phyloP scores from a whole-genome alignment of 2,329 filamentous ascomycete species.

The Colletotrichum gigasporum region DNA sequence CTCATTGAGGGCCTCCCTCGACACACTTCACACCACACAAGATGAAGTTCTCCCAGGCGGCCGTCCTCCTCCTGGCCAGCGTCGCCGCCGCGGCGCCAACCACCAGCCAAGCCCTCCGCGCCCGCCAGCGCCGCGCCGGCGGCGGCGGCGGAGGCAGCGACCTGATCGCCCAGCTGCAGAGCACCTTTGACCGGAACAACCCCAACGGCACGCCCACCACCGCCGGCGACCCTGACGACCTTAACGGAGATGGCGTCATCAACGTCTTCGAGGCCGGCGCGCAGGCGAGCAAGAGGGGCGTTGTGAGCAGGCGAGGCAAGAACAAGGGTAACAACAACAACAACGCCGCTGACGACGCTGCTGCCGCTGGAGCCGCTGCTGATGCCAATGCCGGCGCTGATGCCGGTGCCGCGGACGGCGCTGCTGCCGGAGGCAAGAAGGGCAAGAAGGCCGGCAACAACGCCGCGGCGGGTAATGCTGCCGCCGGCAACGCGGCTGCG shows the following conservation, averaged over 20 bases:
- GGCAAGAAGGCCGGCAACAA: neutral
- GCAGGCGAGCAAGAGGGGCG: slow-evolving; percentile 6
- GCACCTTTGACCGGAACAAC: slow-evolving; percentile 7
- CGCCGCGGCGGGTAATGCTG: neutral
- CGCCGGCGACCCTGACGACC: neutral
- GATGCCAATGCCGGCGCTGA: no score
- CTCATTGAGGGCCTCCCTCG: neutral
- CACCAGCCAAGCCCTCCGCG: neutral
- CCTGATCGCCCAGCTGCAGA: slow-evolving; percentile 12
- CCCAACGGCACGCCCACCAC: slow-evolving; percentile 2
- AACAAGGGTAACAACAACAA: neutral
- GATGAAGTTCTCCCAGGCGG: slow-evolving; percentile 26
- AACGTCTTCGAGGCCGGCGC: slow-evolving; percentile 34
- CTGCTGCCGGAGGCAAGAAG: neutral
- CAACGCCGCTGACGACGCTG: neutral
- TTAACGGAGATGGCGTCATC: slow-evolving; percentile 16
- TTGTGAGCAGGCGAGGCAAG: neutral
- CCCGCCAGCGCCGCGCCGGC: slow-evolving; percentile 14
- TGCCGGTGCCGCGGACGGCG: neutral
- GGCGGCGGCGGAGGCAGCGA: neutral
- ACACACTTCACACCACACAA: neutral
- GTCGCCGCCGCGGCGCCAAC: slow-evolving; percentile 19
- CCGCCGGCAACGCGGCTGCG: neutral
- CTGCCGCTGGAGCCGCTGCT: neutral
- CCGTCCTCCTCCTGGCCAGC: slow-evolving; percentile 12